Evolutionary conservation across 805 yeast species (phyloP), one percentile per base, ranked within the genome.

Genomic region (Candida caryicola): DNA sequence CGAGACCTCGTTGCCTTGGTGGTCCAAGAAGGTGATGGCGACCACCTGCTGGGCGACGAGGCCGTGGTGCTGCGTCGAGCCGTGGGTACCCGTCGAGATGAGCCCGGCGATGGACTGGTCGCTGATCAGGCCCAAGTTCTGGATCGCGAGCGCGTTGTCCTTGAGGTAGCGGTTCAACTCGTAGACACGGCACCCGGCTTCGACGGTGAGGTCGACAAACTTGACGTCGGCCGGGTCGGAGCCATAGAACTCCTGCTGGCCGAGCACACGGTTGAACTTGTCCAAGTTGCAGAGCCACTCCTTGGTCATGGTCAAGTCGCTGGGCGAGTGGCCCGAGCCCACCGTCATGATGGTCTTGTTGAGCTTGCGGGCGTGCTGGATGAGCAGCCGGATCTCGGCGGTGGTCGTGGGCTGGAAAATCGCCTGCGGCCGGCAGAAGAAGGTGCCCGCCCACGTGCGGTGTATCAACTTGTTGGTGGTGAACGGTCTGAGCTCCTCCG

Each of bases 61-160:
- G 1, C 98, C 97, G 54, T 93, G 98, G 58, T 75, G 86, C 29
- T 91, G 95, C 7, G 95, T 82, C 0, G 97, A 85, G 5, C 99
- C 99, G 56, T 91, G 99, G 0, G 98, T 89, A 19, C 98, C 98
- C 0, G 98, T 91, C 2, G 95, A 84, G 31, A 93, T 88, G 47
- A 90, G 80, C n/a, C 99, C 99, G 3, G 95, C 98, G 17, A 89
- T 71, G 12, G 95, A 85, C 59, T 91, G 98, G 45, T 88, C 96
- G 29, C 93, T 80, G 37, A 91, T 91, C 1, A 97, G 89, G 1
- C 98, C 98, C 52, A 93, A 68, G 53, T 85, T 91, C 61, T 91
- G 98, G 41, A 91, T 69, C 4, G 96, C 95, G 42, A 87, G 74
- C 1, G 84, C 82, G 45, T 76, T 72, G 9, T 66, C 45, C 17